Conservation (phyloP, 352 stramenopile genomes). For the Phytopythium chamaehyphon region DNA sequence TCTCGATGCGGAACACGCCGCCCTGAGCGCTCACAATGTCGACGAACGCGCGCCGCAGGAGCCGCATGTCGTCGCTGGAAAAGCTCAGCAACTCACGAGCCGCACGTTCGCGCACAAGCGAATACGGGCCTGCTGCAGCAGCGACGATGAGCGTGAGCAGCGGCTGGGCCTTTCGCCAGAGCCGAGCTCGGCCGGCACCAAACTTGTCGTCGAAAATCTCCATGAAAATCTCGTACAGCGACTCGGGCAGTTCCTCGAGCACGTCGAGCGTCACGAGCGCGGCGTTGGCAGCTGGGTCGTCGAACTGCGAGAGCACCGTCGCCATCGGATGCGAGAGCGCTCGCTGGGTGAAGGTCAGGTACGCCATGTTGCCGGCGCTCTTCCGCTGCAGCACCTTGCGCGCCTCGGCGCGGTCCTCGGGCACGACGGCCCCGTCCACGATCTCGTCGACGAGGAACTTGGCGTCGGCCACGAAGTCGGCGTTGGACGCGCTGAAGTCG, state of each 20-base stretch:
- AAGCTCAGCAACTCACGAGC: conserved; percentile 54
- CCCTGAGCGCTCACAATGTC: conserved; percentile 56
- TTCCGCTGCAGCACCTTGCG: conserved; percentile 58
- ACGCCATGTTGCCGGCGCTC: conserved; percentile 72
- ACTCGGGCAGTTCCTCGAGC: conserved; percentile 70
- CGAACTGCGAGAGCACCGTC: conserved; percentile 12
- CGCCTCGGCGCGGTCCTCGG: conserved; percentile 36
- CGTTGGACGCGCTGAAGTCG: conserved; percentile 70
- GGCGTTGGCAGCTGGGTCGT: conserved; percentile 18
- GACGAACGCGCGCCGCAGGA: conserved; percentile 67
- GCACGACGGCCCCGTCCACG: conserved; percentile 32
- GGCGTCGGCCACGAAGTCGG: conserved; percentile 51
- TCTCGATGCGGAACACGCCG: conserved; percentile 68
- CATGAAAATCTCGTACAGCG: conserved; percentile 77
- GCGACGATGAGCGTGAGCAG: conserved; percentile 70
- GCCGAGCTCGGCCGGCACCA: conserved; percentile 55
- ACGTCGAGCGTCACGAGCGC: conserved; percentile 52
- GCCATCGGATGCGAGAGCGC: conserved; percentile 67
- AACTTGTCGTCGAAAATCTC: conserved; percentile 90
- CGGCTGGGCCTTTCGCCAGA: conserved; percentile 76
- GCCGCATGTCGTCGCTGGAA: conserved; percentile 57
- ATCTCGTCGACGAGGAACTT: conserved; percentile 57
- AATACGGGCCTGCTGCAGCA: conserved; percentile 63
- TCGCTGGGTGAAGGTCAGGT: conserved; percentile 77
- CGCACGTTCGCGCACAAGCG: conserved; percentile 63